Base-by-base conservation (phyloP, 805 yeast species). In the Lachancea quebecensis region DNA sequence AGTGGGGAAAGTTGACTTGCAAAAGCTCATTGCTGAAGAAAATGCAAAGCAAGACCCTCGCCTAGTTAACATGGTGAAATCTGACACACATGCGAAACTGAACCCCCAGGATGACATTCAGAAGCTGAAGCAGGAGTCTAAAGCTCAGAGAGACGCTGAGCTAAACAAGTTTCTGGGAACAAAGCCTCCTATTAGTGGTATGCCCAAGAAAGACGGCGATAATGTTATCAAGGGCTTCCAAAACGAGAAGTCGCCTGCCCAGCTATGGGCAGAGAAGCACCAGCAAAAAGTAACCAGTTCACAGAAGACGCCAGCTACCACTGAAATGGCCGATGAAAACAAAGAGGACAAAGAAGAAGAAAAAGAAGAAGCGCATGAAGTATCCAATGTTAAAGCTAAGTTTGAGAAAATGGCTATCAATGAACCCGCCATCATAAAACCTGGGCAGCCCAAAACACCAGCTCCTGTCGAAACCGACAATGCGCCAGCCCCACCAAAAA, bases 231-330 rank as follows among this genome's bases (percentile, higher is more conserved):
- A 81, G 44, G 91, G 87, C 34, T 67, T 79, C 41, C 76, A 76
- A 50, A 77, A 74, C 49, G 96, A 95, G 49, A 85, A 87, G 65
- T 85, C 95, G 7, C 96, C 97, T 18, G 96, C 96, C 27, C 96
- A 89, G 68, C 57, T 86, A 27, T 89, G 97, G 97, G 97, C 96
- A 18, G 96, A 85, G 61, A 85, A 82, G 68, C 79, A 82, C 36
- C 44, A 42, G 32, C 38, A 39, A 74, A 81, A 60, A 21, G 33
- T 10, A 37, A 14, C 25, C 25, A 18, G 11, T 29, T 14, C 40
- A 29, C 28, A 31, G 27, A 16, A 33, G 30, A 12, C 21, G 27
- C 18, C 39, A 11, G 25, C 35, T 25, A 4, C 35, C 4, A 9
- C 62, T 35, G 51, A 58, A 11, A 62, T 58, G 44, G 57, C 62